Percentiles rank a stretch among this genome's conserved stretches.
phyloP scores from a whole-genome alignment of 495 filamentous ascomycete species.

The Cercophora newfieldiana region DNA sequence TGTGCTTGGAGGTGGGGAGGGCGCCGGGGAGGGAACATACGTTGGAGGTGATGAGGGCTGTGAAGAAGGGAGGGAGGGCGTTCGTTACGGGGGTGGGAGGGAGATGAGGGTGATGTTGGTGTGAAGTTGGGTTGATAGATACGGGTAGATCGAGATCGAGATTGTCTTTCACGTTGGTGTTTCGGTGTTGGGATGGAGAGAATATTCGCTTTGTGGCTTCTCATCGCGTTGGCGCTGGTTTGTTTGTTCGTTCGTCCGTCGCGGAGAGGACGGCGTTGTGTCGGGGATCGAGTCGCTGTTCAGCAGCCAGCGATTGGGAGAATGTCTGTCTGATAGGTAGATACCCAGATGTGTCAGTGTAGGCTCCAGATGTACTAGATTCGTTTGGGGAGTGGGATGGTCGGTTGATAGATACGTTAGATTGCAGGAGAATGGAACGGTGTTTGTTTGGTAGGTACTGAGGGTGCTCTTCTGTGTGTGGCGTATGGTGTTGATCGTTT shows the following conservation, averaged over 20 bases:
- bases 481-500: background rate
- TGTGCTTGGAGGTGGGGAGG: slow-evolving; percentile 85
- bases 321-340: background rate
- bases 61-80: slow-evolving; percentile 58
- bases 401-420: background rate
- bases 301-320: background rate
- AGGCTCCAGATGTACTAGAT: background rate
- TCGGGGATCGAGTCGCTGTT: background rate
- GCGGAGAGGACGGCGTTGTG: background rate
- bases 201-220: background rate
- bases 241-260: background rate
- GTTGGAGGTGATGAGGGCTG: slow-evolving; percentile 67
- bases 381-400: background rate
- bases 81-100: slow-evolving; percentile 18
- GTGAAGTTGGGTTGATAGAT: background rate
- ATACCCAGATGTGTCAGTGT: background rate
- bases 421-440: background rate
- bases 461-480: background rate
- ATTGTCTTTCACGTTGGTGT: background rate
- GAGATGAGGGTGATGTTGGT: background rate
- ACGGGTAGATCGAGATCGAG: background rate
- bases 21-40: slow-evolving; percentile 67
- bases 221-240: background rate
- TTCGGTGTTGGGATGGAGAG: background rate
- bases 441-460: background rate